Evolutionary conservation across 495 filamentous ascomycete genomes (phyloP).

Genomic region (Podospora pseudoanserina): DNA sequence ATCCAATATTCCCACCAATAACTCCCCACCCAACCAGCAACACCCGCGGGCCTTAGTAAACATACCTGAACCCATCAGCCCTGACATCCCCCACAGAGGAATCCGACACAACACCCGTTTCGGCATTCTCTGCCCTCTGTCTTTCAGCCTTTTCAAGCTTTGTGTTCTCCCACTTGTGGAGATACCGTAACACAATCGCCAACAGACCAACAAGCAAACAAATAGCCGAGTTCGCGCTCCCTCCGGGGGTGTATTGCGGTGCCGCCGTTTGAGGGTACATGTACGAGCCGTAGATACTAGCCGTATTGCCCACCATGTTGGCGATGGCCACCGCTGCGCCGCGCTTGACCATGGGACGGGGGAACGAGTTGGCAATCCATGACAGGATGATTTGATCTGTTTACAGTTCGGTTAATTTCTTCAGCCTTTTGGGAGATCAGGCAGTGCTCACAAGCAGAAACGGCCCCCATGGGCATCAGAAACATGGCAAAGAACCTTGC

Average conservation of each 20-base stretch:
- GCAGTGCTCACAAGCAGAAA: conserved; percentile 37
- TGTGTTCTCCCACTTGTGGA: conserved; percentile 47
- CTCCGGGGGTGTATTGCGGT: conserved; percentile 48
- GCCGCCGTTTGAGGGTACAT: conserved; percentile 50
- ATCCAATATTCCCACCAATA: neutral
- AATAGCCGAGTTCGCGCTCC: conserved; percentile 46
- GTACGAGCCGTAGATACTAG: conserved; percentile 55
- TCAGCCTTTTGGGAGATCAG: neutral
- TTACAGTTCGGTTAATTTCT: neutral
- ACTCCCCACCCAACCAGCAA: neutral
- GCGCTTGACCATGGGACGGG: conserved; percentile 52
- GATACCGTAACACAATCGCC: conserved; percentile 43
- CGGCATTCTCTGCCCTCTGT: conserved; percentile 23
- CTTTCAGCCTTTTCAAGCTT: conserved; percentile 45
- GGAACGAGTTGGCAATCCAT: conserved; percentile 54
- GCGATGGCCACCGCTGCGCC: conserved; percentile 52
- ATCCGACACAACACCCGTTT: conserved; percentile 6
- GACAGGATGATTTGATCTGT: conserved; percentile 46
- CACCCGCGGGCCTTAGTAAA: conserved; percentile 12
- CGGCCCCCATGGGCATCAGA: conserved; percentile 49
- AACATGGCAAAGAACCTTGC: conserved; percentile 52
- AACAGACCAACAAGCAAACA: conserved; percentile 39
- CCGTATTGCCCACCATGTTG: conserved; percentile 53
- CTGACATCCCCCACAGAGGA: conserved; percentile 10
- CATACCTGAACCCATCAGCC: conserved; percentile 20